Evolutionary conservation across 306 rosid species (phyloP).

Genomic region (Trifolium repens): DNA sequence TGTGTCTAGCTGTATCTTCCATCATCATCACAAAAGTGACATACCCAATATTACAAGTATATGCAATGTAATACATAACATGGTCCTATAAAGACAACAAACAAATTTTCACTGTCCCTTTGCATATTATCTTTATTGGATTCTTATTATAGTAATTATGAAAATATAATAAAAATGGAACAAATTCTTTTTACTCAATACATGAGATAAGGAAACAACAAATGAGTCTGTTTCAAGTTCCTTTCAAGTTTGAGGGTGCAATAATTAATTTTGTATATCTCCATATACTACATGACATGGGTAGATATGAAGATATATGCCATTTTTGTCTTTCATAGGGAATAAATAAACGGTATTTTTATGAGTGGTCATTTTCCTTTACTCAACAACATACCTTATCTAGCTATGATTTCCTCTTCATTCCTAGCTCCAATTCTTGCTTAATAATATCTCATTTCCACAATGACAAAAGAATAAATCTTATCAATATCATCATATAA

Average conservation of each 20-base stretch:
- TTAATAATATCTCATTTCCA: slow-evolving; percentile 35
- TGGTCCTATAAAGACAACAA: slow-evolving; percentile 17
- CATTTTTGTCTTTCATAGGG: slow-evolving; percentile 31
- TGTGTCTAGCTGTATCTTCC: background rate
- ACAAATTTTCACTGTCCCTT: slow-evolving; percentile 8
- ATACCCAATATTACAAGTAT: slow-evolving; percentile 9
- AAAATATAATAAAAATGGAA: background rate
- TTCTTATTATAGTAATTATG: slow-evolving; percentile 24
- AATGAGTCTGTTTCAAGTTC: slow-evolving; percentile 41
- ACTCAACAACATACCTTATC: slow-evolving; percentile 41
- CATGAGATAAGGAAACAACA: slow-evolving; percentile 37
- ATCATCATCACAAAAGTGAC: slow-evolving; percentile 16
- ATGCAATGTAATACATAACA: slow-evolving; percentile 3
- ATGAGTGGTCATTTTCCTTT: slow-evolving; percentile 51
- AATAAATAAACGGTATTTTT: slow-evolving; percentile 52
- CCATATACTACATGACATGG: background rate
- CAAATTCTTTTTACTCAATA: slow-evolving; percentile 1
- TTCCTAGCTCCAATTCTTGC: slow-evolving; percentile 30
- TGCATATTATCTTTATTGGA: slow-evolving; percentile 39
- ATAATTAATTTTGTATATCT: slow-evolving; percentile 56
- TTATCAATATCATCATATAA: background rate
- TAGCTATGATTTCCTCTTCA: slow-evolving; percentile 18
- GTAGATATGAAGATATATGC: slow-evolving; percentile 25
- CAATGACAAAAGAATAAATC: slow-evolving; percentile 31
- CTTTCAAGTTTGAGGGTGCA: slow-evolving; percentile 35